Evolutionary conservation across 2,329 filamentous ascomycete species (phyloP), one percentile per base, ranked within the genome.

Genomic region (Onygenales sp.): DNA sequence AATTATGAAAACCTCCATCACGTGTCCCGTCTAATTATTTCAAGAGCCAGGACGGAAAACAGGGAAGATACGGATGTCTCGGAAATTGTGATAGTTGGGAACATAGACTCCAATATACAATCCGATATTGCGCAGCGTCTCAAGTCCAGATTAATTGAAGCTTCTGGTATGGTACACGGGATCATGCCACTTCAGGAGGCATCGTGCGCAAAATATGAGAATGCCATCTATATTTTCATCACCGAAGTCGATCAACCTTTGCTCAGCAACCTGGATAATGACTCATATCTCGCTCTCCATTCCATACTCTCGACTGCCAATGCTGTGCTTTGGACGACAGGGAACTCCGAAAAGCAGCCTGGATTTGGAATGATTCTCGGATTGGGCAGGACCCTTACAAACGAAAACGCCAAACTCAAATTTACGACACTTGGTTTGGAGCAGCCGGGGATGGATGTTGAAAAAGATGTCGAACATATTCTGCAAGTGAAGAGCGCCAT

Each of bases 321-420:
- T 43, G 53, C 57, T 1, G 51, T 71, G 7, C 55, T 71, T 5
- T 71, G 69, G 69, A 53, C 70, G 14, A 70, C 67, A 9, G 10
- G 33, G 6, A 17, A 53, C 38, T 36, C 42, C 14, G 7, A 42
- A 11, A n/a, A 50, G 3, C 27, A 46, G 7, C 55, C 57, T 13
- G n/a, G 51, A 6, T 51, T 53, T 31, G 44, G 39, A 32, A 44
- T 52, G 5, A 42, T 31, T 1, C 41, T 51, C 7, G 58, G 58
- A 2, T 51, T 60, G n/a, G 31, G 57, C 14, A 55, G 56, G 14
- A 49, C 45, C 10, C 51, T 60, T 35, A 53, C 55, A n/a, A 42
- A 52, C 6, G 58, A 60, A 36, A 45, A 55, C 27, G 43, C 43
- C 7, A 46, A 45, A 32, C 42, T 33, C 32, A 17, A 47, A 10